phyloP scores from a whole-genome alignment of 306 rosid species.

The Quercus mongolica region DNA sequence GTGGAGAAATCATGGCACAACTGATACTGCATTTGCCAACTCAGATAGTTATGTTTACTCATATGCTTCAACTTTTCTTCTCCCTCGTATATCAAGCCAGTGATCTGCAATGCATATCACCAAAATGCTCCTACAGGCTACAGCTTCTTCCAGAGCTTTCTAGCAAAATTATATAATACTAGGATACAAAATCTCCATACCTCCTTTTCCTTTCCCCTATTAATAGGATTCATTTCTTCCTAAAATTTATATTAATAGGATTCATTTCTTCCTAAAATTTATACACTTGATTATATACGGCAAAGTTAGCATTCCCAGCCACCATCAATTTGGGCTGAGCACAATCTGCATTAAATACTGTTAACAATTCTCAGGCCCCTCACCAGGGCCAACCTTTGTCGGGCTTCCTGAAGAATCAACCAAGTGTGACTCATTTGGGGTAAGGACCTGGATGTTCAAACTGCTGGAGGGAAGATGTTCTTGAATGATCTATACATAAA shows the following conservation, averaged over 20 bases:
- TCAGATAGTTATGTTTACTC: constrained; percentile 17
- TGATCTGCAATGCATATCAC: constrained; percentile 32
- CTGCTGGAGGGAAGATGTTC: constrained; percentile 64
- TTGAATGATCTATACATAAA: constrained; percentile 43
- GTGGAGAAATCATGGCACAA: background rate
- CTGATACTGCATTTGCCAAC: constrained; percentile 15
- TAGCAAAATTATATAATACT: constrained; percentile 38
- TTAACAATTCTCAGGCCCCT: constrained; percentile 36
- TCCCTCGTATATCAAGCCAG: constrained; percentile 28
- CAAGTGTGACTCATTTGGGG: constrained; percentile 34
- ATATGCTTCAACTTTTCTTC: constrained; percentile 31
- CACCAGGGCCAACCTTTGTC: constrained; percentile 22
- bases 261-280: constrained; percentile 35
- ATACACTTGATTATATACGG: constrained; percentile 36
- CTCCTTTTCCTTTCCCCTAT: background rate
- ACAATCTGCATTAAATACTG: constrained; percentile 27
- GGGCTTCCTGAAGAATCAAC: constrained; percentile 37
- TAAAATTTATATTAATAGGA: constrained; percentile 13
- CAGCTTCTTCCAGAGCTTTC: constrained; percentile 31
- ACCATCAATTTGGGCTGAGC: constrained; percentile 18
- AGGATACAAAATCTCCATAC: constrained; percentile 46
- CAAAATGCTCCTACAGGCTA: constrained; percentile 35
- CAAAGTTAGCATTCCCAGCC: constrained; percentile 32
- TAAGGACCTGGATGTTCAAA: constrained; percentile 42
- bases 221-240: constrained; percentile 21